Base-by-base conservation (phyloP, 2,329 filamentous ascomycete genomes). In the Aspergillus caelatus region DNA sequence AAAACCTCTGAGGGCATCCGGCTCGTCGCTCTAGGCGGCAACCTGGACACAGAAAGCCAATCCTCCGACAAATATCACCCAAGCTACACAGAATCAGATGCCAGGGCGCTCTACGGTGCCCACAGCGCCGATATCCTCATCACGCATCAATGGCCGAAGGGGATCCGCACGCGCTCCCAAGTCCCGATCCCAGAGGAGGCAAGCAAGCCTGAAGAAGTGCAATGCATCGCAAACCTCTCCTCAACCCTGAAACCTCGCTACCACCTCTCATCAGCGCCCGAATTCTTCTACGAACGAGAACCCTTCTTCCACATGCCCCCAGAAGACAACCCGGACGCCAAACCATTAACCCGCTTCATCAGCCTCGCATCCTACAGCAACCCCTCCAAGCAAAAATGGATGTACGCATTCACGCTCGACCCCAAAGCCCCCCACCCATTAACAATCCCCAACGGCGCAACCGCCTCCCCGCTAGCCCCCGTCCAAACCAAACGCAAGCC, bases 1-100 rank as follows among this genome's bases (percentile, higher is more conserved):
- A 98, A 95, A 76, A 98, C 94, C 0, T 90, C 91, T 0, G 94
- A 97, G 68, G 94, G 94, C 1, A 83, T 98, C 53, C 89, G 91
- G 57, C 93, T 99, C 65, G 92, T 94, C n/a, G 84, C 91, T 0
- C 83, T 99, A 0, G 94, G 94, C 30, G 95, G 95, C 0, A 82
- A 84, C 39, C 80, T 93, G 1, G 74, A 86, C 45, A 65, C 73
- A 4, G 71, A 73, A 32, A 67, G 66, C 46, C 75, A 74, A 48
- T 85, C 82, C 3, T 88, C 87, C 2, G 83, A 87, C 68, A 89
- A 90, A 67, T 89, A 91, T 69, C 83, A 90, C n/a, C 90, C 94
- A 0, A 88, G 88, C 63, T 94, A 96, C 77, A 91, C 88, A 5
- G 85, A 89, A 58, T 87, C 88, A 55, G 94, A 98, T 75, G 91